phyloP scores from a whole-genome alignment of 2,329 filamentous ascomycete species.

The Xylariales sp. region DNA sequence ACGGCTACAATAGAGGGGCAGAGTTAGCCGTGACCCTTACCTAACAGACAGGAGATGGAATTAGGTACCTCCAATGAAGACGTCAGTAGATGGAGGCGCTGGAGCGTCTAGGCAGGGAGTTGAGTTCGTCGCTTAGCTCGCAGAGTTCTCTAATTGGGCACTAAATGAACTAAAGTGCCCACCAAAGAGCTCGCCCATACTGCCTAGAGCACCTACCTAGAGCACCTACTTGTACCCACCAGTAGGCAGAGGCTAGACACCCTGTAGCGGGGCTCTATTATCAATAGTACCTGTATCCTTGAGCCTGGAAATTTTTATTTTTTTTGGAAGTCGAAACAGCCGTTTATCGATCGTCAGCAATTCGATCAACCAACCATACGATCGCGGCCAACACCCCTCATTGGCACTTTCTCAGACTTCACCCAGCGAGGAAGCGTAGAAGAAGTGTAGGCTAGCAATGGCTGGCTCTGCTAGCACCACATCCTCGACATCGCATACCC shows the following conservation, averaged over 20 bases:
- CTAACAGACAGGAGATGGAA: background rate
- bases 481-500: conserved; percentile 73
- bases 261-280: conserved; percentile 35
- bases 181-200: background rate
- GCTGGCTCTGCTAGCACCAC: conserved; percentile 60
- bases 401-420: background rate
- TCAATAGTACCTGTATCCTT: conserved; percentile 35
- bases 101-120: no score
- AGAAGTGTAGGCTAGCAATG: conserved; percentile 42
- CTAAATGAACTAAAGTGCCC: background rate
- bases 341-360: conserved; percentile 12
- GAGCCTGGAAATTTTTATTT: conserved; percentile 41
- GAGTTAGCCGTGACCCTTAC: background rate
- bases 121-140: no score
- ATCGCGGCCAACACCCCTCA: conserved; percentile 16
- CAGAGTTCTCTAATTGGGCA: no score
- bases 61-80: no score
- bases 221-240: background rate
- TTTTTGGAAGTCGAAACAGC: background rate
- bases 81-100: no score
- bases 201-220: no score
- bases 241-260: background rate
- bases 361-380: conserved; percentile 14
- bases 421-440: conserved; percentile 12
- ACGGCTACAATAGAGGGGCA: conserved; percentile 2